These are phyloP conservation scores for Phytophthora pinifolia DNA, from an alignment of 352 stramenopile genomes.

Conservation along the genomic window DNA sequence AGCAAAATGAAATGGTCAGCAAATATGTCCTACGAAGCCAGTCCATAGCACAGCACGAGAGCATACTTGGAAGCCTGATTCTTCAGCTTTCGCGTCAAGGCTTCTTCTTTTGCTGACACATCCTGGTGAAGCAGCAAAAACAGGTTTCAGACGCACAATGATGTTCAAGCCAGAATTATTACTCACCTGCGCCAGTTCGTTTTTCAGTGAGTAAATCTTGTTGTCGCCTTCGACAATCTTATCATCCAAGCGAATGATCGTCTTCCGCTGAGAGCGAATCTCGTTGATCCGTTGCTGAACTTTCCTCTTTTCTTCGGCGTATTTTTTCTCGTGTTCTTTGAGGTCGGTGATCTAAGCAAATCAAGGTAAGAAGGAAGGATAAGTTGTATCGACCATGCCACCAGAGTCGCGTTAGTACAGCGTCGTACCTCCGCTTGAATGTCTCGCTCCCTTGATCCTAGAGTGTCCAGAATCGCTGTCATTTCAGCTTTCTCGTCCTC, in stretches of 20 bases:
- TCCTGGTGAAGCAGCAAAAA: slow-evolving; percentile 37
- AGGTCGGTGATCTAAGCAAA: slow-evolving; percentile 52
- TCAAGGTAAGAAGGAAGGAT: not conserved
- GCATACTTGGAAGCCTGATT: slow-evolving; percentile 63
- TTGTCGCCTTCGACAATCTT: slow-evolving; percentile 72
- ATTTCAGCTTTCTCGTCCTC: slow-evolving; percentile 72
- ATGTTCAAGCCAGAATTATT: no score
- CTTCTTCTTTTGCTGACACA: slow-evolving; percentile 74
- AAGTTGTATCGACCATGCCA: no score
- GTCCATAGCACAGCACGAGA: no score
- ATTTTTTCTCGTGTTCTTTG: slow-evolving; percentile 64
- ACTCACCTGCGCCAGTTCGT: slow-evolving; percentile 67
- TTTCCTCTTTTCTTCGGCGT: slow-evolving; percentile 58
- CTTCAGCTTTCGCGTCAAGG: slow-evolving; percentile 74
- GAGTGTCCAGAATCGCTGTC: slow-evolving; percentile 50
- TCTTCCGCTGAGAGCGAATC: slow-evolving; percentile 67
- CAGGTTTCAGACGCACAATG: no score
- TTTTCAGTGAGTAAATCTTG: slow-evolving; percentile 70
- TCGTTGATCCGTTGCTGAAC: slow-evolving; percentile 63
- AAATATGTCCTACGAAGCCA: not conserved
- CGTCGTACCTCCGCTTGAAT: slow-evolving; percentile 63
- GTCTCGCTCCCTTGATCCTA: slow-evolving; percentile 27
- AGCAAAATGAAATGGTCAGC: slow-evolving; percentile 9
- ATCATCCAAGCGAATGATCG: slow-evolving; percentile 71
- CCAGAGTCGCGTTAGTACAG: not conserved